Conservation (phyloP, 257 asterid species). For the Echium plantagineum region DNA sequence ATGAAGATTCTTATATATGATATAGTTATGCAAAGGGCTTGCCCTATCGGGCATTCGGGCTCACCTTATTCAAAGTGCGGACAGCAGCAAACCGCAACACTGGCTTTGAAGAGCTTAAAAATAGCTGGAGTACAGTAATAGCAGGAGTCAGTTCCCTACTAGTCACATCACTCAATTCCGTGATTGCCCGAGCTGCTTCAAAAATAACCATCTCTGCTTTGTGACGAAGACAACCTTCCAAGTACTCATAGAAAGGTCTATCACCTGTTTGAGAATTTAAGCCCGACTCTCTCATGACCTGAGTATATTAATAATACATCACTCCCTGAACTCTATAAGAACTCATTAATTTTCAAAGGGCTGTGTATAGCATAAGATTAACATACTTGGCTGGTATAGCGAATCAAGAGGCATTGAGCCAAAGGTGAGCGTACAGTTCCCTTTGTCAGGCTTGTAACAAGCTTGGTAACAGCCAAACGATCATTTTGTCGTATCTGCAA, state of each 20-base stretch:
- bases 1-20: not conserved
- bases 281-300: slow-evolving; percentile 87
- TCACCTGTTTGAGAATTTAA: slow-evolving; percentile 63
- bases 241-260: slow-evolving; percentile 88
- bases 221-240: slow-evolving; percentile 90
- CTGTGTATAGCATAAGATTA: not conserved
- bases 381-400: slow-evolving; percentile 79
- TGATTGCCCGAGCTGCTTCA: slow-evolving; percentile 97
- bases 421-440: slow-evolving; percentile 87
- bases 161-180: slow-evolving; percentile 70
- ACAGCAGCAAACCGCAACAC: slow-evolving; percentile 96
- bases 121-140: slow-evolving; percentile 78
- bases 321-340: slow-evolving; percentile 1
- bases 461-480: slow-evolving; percentile 89
- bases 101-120: slow-evolving; percentile 86
- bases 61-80: slow-evolving; percentile 86
- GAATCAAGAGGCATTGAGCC: slow-evolving; percentile 93
- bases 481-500: slow-evolving; percentile 91
- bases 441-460: slow-evolving; percentile 85
- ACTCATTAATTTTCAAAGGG: not conserved
- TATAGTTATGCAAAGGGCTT: not conserved
- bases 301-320: slow-evolving; percentile 13
- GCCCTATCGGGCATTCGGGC: slow-evolving; percentile 13
- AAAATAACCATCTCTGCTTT: slow-evolving; percentile 94
- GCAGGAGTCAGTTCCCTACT: slow-evolving; percentile 92